Percentiles rank a stretch among this genome's conserved stretches.
phyloP scores from a whole-genome alignment of 345 rosid genomes.

The Ceriops tagal region DNA sequence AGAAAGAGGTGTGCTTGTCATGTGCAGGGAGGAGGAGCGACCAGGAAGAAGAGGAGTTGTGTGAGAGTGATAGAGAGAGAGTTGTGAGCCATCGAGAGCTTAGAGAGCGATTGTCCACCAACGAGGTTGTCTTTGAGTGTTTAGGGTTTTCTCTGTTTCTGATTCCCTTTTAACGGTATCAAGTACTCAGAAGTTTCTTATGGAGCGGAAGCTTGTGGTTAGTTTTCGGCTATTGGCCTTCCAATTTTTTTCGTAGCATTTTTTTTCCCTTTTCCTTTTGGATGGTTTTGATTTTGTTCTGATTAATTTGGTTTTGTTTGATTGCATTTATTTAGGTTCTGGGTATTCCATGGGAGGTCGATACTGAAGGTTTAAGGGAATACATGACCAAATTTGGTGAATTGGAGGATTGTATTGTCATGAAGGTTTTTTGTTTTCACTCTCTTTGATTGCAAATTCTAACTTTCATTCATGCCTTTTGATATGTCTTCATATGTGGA shows the following conservation, averaged over 20 bases:
- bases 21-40: conserved; percentile 64
- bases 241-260: neutral
- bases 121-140: conserved; percentile 33
- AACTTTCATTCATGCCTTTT: neutral
- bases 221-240: conserved; percentile 6
- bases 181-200: conserved; percentile 19
- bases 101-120: neutral
- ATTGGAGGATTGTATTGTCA: conserved; percentile 93
- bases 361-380: conserved; percentile 82
- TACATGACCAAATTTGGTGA: conserved; percentile 94
- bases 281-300: neutral
- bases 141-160: conserved; percentile 37
- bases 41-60: conserved; percentile 24
- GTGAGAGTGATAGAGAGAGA: conserved; percentile 56
- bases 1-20: conserved; percentile 78
- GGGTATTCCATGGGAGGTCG: conserved; percentile 98
- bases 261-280: neutral
- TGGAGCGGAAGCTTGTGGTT: conserved; percentile 91
- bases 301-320: neutral
- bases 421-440: conserved; percentile 56
- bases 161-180: neutral
- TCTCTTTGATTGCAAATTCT: neutral
- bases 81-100: conserved; percentile 23
- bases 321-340: conserved; percentile 47
- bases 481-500: neutral